These are phyloP conservation scores for Ilex paraguariensis DNA, from an alignment of 305 asterid genomes.

Conservation along the genomic window DNA sequence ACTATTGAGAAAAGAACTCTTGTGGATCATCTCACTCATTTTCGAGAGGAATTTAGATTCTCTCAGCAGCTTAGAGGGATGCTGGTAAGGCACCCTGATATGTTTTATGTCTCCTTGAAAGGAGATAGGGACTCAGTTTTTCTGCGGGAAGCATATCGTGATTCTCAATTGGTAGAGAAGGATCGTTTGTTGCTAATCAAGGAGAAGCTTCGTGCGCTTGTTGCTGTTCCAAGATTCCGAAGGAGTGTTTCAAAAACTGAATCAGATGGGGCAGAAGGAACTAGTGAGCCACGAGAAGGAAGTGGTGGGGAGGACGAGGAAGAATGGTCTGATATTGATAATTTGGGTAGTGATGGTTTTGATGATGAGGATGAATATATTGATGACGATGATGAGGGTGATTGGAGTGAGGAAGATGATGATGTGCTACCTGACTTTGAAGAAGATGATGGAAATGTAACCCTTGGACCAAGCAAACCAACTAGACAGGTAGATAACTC, in stretches of 20 bases:
- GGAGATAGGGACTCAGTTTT: constrained; percentile 96
- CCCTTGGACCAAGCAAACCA: constrained; percentile 33
- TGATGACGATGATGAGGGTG: constrained; percentile 38
- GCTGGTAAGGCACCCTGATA: constrained; percentile 96
- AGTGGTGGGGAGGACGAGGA: constrained; percentile 45
- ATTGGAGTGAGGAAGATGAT: background rate
- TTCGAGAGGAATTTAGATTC: constrained; percentile 88
- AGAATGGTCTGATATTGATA: constrained; percentile 70
- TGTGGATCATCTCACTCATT: constrained; percentile 91
- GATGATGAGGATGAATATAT: constrained; percentile 27
- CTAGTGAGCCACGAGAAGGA: constrained; percentile 25
- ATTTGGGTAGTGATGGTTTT: constrained; percentile 41
- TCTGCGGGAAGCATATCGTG: constrained; percentile 86
- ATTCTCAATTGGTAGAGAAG: constrained; percentile 82
- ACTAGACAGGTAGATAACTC: constrained; percentile 36
- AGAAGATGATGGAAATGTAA: constrained; percentile 31
- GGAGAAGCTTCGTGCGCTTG: constrained; percentile 91
- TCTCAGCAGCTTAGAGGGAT: constrained; percentile 97
- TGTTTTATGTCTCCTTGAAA: constrained; percentile 86
- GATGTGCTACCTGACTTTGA: background rate
- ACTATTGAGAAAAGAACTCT: constrained; percentile 91
- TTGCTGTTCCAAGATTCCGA: constrained; percentile 55
- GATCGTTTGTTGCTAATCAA: constrained; percentile 82
- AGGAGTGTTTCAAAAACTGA: constrained; percentile 33
- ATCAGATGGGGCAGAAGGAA: constrained; percentile 29